These are phyloP conservation scores for Ceratonia siliqua DNA, from an alignment of 306 rosid species.

Conservation along the genomic window DNA sequence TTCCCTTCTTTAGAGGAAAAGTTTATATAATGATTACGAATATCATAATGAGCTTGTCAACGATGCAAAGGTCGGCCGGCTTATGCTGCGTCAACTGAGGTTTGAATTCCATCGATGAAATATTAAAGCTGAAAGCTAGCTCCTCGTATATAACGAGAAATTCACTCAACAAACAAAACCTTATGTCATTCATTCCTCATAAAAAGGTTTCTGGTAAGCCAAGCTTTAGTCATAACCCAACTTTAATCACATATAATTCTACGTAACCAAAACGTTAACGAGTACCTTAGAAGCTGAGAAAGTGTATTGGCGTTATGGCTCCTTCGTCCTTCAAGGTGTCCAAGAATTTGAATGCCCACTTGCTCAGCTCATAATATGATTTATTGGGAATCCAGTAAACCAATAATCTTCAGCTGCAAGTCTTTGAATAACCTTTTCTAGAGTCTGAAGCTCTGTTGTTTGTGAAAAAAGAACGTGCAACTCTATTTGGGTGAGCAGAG, in stretches of 20 bases:
- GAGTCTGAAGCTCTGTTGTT: not conserved
- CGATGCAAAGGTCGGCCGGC: not conserved
- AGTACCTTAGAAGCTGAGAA: conserved; percentile 5
- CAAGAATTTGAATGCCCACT: conserved; percentile 2
- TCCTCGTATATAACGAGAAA: too few relatives aligned
- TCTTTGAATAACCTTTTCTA: not conserved
- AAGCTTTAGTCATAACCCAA: conserved; percentile 23
- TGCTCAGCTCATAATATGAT: not conserved
- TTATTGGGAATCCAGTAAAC: not conserved
- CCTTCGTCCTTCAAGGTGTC: not conserved
- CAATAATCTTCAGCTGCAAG: conserved; percentile 20
- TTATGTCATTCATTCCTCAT: not conserved
- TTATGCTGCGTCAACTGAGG: not conserved
- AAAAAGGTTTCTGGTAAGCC: not conserved
- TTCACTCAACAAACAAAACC: not conserved
- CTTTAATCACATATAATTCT: not conserved
- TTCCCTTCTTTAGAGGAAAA: too few relatives aligned
- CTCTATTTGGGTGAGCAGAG: not conserved
- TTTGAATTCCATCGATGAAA: not conserved
- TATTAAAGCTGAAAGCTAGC: not conserved
- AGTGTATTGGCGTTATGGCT: not conserved
- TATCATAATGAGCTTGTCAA: not conserved
- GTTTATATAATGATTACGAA: too few relatives aligned
- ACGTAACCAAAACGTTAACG: conserved; percentile 35
- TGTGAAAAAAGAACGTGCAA: not conserved